Evolutionary conservation across 2,329 filamentous ascomycete species (phyloP).

Genomic region (Penicillium sp.): DNA sequence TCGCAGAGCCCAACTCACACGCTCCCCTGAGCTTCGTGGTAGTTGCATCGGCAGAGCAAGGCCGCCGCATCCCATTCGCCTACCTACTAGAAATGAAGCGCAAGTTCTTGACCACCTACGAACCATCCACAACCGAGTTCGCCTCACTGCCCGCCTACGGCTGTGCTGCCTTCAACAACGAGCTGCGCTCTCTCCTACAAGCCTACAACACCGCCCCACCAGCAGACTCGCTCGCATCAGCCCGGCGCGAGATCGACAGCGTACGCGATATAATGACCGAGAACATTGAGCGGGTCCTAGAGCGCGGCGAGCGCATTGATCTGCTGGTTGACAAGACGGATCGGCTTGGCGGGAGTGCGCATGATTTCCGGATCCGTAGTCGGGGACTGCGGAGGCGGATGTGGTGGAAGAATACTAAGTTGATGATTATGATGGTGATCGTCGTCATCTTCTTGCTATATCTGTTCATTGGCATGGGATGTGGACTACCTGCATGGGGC

Average conservation of each 20-base stretch:
- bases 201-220: slow-evolving; percentile 77
- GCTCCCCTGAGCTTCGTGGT: slow-evolving; percentile 90
- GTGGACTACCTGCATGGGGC: slow-evolving; percentile 60
- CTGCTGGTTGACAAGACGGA: slow-evolving; percentile 96
- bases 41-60: slow-evolving; percentile 74
- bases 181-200: slow-evolving; percentile 73
- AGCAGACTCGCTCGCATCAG: slow-evolving; percentile 78
- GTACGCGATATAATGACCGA: slow-evolving; percentile 91
- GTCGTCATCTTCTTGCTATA: slow-evolving; percentile 65
- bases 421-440: slow-evolving; percentile 82
- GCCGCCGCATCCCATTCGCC: slow-evolving; percentile 86
- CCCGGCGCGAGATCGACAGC: slow-evolving; percentile 86
- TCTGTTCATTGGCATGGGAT: slow-evolving; percentile 69
- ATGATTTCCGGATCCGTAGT: slow-evolving; percentile 86
- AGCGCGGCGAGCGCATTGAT: slow-evolving; percentile 90
- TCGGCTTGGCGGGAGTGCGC: slow-evolving; percentile 77
- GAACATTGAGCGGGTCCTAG: slow-evolving; percentile 86
- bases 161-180: slow-evolving; percentile 78
- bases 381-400: slow-evolving; percentile 84
- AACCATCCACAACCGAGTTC: slow-evolving; percentile 67
- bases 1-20: slow-evolving; percentile 55
- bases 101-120: slow-evolving; percentile 73
- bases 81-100: slow-evolving; percentile 89
- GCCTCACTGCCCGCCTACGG: slow-evolving; percentile 80
- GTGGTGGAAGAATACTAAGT: slow-evolving; percentile 99